These are phyloP conservation scores for Hypoxylon cercidicola DNA, from an alignment of 495 filamentous ascomycete species.

Conservation along the genomic window DNA sequence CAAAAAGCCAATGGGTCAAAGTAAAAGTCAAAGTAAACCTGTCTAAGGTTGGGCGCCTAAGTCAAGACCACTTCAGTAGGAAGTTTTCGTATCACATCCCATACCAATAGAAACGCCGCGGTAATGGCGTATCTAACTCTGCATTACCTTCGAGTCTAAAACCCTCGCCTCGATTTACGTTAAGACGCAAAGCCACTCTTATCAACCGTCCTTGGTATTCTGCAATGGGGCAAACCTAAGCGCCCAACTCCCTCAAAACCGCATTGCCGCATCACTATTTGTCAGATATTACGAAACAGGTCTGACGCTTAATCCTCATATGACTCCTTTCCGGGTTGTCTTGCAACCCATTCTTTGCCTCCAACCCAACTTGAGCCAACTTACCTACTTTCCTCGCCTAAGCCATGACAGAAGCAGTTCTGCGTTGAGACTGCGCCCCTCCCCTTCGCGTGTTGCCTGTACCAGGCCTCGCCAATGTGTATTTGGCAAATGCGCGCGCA, in stretches of 20 bases:
- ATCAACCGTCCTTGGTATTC: neutral
- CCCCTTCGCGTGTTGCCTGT: constrained; percentile 19
- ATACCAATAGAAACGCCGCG: neutral
- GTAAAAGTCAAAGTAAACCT: too few relatives aligned
- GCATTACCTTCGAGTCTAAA: neutral
- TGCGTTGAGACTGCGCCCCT: constrained; percentile 35
- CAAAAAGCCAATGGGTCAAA: too few relatives aligned
- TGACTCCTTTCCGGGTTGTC: neutral
- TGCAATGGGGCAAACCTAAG: neutral
- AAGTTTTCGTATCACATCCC: too few relatives aligned
- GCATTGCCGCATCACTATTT: constrained; percentile 19
- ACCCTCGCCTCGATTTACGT: neutral
- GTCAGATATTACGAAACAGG: constrained; percentile 22
- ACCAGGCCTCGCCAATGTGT: constrained; percentile 66
- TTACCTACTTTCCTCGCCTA: constrained; percentile 4
- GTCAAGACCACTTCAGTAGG: too few relatives aligned
- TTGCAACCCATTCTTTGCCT: neutral
- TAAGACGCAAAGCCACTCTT: neutral
- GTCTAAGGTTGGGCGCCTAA: too few relatives aligned
- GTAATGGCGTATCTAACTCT: neutral
- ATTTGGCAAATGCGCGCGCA: constrained; percentile 97
- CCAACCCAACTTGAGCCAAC: constrained; percentile 1
- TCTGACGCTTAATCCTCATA: neutral
- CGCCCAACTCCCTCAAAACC: neutral
- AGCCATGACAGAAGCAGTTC: constrained; percentile 30